These are phyloP conservation scores for Bryoglossum gracile DNA, from an alignment of 495 filamentous ascomycete species.

Conservation along the genomic window DNA sequence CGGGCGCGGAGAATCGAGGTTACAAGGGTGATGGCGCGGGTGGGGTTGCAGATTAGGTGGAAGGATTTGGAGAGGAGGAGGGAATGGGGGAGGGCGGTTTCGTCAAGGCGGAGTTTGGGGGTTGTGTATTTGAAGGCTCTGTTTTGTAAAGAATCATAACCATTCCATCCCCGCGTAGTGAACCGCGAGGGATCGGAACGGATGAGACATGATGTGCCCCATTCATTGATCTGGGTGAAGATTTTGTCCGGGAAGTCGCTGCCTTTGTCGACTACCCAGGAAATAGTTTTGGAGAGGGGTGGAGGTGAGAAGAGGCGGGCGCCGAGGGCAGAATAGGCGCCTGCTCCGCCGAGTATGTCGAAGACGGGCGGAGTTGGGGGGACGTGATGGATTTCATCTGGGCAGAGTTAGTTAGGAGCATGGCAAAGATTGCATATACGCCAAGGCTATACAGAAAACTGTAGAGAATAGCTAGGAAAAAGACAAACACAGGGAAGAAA, in stretches of 20 bases:
- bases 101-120: conserved; percentile 71
- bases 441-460: no score
- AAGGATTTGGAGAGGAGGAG: conserved; percentile 68
- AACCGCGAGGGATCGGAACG: conserved; percentile 57
- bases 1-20: conserved; percentile 46
- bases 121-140: conserved; percentile 82
- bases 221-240: conserved; percentile 52
- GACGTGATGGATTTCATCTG: conserved; percentile 86
- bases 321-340: conserved; percentile 77
- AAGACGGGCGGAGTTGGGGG: conserved; percentile 52
- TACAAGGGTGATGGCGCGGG: conserved; percentile 68
- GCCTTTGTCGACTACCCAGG: conserved; percentile 88
- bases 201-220: conserved; percentile 65
- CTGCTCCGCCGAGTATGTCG: conserved; percentile 79
- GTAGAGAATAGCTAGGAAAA: no score
- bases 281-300: conserved; percentile 48
- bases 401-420: no score
- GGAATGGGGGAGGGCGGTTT: conserved; percentile 41
- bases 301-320: conserved; percentile 77
- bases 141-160: conserved; percentile 51
- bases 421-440: no score
- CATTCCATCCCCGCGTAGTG: conserved; percentile 90
- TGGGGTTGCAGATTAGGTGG: conserved; percentile 80
- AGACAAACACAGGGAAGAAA: no score
- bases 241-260: conserved; percentile 72